Percentiles rank a stretch among this genome's conserved stretches.
phyloP scores from a whole-genome alignment of 192 early-diverging fungal species.

The Umbelopsis sp. region DNA sequence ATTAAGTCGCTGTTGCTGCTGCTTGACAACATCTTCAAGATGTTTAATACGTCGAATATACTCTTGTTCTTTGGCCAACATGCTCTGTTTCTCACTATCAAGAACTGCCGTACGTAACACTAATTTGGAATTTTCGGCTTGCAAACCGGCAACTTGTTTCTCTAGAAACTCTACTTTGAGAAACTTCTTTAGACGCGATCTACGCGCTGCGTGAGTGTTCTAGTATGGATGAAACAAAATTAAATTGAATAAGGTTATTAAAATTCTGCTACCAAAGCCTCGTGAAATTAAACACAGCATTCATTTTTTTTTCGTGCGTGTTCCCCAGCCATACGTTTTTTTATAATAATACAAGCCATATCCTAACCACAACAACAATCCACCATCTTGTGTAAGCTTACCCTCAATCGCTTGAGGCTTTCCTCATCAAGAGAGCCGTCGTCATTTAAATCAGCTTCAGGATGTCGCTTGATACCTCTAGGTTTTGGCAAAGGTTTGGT shows the following conservation, averaged over 20 bases:
- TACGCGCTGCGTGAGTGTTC: conserved; percentile 92
- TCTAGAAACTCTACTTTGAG: conserved; percentile 81
- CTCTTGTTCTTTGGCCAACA: conserved; percentile 32
- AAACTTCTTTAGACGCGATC: conserved; percentile 85
- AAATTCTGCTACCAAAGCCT: neutral
- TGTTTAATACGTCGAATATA: conserved; percentile 36
- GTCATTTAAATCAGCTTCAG: conserved; percentile 32
- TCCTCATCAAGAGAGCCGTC: conserved; percentile 40
- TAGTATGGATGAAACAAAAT: conserved; percentile 13
- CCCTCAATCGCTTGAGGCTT: conserved; percentile 35
- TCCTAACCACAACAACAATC: neutral
- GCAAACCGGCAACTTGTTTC: conserved; percentile 72
- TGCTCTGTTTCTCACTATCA: conserved; percentile 34
- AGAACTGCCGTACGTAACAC: conserved; percentile 37
- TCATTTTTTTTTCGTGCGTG: too few relatives aligned
- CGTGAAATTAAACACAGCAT: too few relatives aligned
- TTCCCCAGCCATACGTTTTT: neutral
- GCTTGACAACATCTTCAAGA: conserved; percentile 29
- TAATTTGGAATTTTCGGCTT: conserved; percentile 73
- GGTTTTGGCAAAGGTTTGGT: conserved; percentile 38
- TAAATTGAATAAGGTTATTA: neutral
- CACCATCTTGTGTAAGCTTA: conserved; percentile 6
- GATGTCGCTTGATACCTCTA: conserved; percentile 35
- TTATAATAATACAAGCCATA: neutral
- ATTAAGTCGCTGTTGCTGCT: neutral